Base-by-base conservation (phyloP, 164 flowering plant species). In the Stephania cephalantha region DNA sequence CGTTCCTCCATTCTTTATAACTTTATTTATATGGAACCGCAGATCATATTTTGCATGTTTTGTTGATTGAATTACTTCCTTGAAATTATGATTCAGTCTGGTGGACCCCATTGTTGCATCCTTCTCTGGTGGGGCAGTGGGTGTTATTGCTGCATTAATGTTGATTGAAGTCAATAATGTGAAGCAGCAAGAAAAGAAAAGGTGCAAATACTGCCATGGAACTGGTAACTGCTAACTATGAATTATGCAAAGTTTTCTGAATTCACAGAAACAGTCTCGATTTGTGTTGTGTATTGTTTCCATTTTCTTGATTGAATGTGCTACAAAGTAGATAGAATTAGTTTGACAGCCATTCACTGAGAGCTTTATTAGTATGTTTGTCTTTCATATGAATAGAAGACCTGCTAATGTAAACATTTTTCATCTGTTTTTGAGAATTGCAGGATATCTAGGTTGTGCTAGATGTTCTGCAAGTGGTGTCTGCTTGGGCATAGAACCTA, bases 31-130 rank as follows among this genome's bases (percentile, higher is more conserved):
- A 46, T 9, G 9, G 50, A 1, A 46, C 9, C 9, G 50, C 8
- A 48, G 52, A 72, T 46, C n/a, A 2, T 4, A 44, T 69, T 20
- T 64, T 77, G 42, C 72, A 73, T 66, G 20, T 31, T 22, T 69
- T 25, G 6, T 42, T n/a, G 53, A 29, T 73, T 78, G 65, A 80
- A 52, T 6, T 68, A 4, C 55, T 42, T 76, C 48, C 3, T 75
- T 80, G 30, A n/a, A 74, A 75, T 75, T 29, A 70, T 77, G 68
- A 46, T 82, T 73, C 88, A 95, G 97, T 81, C 95, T 91, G 88
- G 98, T 92, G 55, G 98, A 95, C 75, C 98, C 98, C 44, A 95
- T 92, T 22, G 98, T 95, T 74, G 97, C 97, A 70, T 94, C 98
- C 64, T 94, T 94, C 78, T 88, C 98, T 9, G 96, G 97, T 64